These are phyloP conservation scores for Citeromyces siamensis DNA, from an alignment of 1,139 yeast genomes.

Conservation along the genomic window DNA sequence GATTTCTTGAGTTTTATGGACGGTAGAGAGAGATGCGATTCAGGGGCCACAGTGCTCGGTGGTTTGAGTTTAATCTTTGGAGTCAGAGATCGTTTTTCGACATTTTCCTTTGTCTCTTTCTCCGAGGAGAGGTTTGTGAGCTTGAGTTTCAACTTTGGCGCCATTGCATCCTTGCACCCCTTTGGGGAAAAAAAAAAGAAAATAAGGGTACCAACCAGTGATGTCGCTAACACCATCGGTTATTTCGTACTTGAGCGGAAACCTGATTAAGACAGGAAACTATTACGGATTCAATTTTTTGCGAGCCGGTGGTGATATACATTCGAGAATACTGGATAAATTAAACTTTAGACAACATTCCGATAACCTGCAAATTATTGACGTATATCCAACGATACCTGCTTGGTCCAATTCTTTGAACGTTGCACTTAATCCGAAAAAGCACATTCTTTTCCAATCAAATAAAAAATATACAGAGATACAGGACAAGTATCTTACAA, in stretches of 20 bases:
- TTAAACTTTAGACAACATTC: constrained; percentile 30
- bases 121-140: constrained; percentile 6
- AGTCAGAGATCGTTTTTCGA: constrained; percentile 5
- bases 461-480: constrained; percentile 6
- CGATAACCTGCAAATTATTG: constrained; percentile 42
- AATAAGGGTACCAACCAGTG: no score
- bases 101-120: constrained; percentile 8
- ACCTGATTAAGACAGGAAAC: no score
- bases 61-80: constrained; percentile 6
- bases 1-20: constrained; percentile 1
- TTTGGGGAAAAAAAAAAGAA: not conserved
- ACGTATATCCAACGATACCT: constrained; percentile 50
- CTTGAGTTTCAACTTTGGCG: constrained; percentile 1
- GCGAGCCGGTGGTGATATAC: not conserved
- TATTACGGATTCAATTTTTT: constrained; percentile 9
- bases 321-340: constrained; percentile 24
- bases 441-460: constrained; percentile 35
- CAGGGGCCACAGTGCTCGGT: constrained; percentile 8
- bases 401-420: constrained; percentile 41
- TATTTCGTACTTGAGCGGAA: no score
- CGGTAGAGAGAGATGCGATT: not conserved
- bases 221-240: no score
- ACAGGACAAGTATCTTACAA: not conserved
- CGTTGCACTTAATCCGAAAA: constrained; percentile 41
- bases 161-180: constrained; percentile 1